A percentile compares a stretch with the other conserved stretches of the same genome.
Conservation (phyloP, 2,329 filamentous ascomycete species). For the Fusarium gaditjirri region DNA sequence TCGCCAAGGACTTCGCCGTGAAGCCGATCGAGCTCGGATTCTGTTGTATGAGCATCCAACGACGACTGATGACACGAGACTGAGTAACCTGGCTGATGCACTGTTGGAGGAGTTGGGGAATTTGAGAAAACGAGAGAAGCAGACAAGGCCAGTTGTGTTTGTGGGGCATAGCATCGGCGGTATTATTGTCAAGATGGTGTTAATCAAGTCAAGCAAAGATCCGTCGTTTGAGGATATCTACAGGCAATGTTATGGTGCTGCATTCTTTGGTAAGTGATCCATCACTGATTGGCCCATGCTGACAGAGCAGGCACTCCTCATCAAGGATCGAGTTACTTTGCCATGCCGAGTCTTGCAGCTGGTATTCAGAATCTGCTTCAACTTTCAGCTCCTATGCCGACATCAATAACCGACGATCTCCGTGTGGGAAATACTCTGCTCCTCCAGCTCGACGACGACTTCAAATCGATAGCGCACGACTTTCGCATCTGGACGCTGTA, state of each 20-base stretch:
- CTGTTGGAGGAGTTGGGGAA: slow-evolving; percentile 57
- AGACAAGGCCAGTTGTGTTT: slow-evolving; percentile 66
- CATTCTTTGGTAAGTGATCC: slow-evolving; percentile 63
- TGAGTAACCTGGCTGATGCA: slow-evolving; percentile 58
- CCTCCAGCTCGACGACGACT: slow-evolving; percentile 63
- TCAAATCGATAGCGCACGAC: slow-evolving; percentile 66
- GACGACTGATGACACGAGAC: slow-evolving; percentile 51
- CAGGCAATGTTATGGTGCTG: slow-evolving; percentile 68
- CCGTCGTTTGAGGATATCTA: slow-evolving; percentile 57
- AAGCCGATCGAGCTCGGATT: slow-evolving; percentile 60
- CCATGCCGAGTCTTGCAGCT: slow-evolving; percentile 64
- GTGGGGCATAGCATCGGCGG: slow-evolving; percentile 71
- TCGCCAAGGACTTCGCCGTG: slow-evolving; percentile 61
- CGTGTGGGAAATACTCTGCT: slow-evolving; percentile 62
- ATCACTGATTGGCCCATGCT: neutral
- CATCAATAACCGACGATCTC: slow-evolving; percentile 61
- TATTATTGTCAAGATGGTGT: slow-evolving; percentile 66
- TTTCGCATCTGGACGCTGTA: slow-evolving; percentile 71
- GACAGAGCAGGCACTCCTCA: slow-evolving; percentile 63
- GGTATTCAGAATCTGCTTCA: slow-evolving; percentile 65
- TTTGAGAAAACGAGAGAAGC: slow-evolving; percentile 49
- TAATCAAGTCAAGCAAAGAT: slow-evolving; percentile 59
- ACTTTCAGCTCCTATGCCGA: slow-evolving; percentile 61
- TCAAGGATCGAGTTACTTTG: slow-evolving; percentile 71
- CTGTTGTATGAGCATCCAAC: slow-evolving; percentile 63